A percentile compares a stretch with the other conserved stretches of the same genome.
These are phyloP conservation scores for Verbena officinalis DNA, from an alignment of 257 asterid species.

Conservation along the genomic window DNA sequence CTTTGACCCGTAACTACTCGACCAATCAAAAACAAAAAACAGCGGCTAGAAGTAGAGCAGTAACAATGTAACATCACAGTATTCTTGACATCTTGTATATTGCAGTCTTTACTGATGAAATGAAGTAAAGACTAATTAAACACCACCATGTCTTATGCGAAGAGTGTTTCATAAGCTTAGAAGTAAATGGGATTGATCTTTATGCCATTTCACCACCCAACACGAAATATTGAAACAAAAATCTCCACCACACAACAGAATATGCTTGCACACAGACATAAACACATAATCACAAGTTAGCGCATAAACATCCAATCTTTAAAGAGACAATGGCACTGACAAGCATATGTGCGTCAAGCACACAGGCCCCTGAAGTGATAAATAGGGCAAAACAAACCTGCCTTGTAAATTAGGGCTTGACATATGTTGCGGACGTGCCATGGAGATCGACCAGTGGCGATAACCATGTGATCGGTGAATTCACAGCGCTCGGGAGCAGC, in stretches of 20 bases:
- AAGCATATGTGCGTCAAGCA: not conserved
- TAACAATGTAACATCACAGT: not conserved
- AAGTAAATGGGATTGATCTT: constrained; percentile 6
- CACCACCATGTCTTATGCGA: not conserved
- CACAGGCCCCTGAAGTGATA: not conserved
- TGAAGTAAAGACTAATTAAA: not conserved
- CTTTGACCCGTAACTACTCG: too few relatives aligned
- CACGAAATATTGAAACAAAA: too few relatives aligned
- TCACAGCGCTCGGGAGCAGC: constrained; percentile 66
- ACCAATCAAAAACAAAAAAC: too few relatives aligned
- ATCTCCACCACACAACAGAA: not conserved
- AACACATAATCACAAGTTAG: constrained; percentile 1
- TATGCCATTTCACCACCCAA: constrained; percentile 1
- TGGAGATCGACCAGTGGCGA: constrained; percentile 91
- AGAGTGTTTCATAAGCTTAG: too few relatives aligned
- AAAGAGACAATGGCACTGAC: not conserved
- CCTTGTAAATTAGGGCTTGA: constrained; percentile 90
- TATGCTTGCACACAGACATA: not conserved
- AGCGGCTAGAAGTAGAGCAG: too few relatives aligned
- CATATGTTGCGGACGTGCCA: constrained; percentile 98
- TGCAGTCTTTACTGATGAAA: not conserved
- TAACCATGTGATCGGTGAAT: constrained; percentile 79
- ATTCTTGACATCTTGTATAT: not conserved
- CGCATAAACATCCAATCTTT: not conserved
- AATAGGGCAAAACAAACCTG: constrained; percentile 35